Conservation (phyloP, 2,329 filamentous ascomycete species). For the Aspergillus sclerotialis region DNA sequence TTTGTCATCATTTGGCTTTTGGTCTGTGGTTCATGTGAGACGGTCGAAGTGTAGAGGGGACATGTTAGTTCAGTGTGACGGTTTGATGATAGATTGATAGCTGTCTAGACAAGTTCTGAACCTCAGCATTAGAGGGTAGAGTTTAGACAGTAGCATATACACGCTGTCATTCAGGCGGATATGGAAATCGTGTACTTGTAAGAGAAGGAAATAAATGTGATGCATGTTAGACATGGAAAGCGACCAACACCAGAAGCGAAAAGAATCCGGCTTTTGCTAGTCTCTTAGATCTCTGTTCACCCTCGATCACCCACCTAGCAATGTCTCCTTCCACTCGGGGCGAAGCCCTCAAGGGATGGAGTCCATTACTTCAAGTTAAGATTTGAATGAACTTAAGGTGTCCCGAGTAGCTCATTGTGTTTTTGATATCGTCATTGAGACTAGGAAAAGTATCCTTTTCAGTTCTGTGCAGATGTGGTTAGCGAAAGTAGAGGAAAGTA, state of each 20-base stretch:
- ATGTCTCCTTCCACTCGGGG: constrained; percentile 32
- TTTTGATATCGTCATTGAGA: constrained; percentile 37
- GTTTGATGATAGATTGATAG: no score
- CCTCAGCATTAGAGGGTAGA: no score
- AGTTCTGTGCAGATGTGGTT: constrained; percentile 2
- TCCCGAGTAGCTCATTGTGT: constrained; percentile 35
- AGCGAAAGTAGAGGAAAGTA: not conserved
- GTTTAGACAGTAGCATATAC: no score
- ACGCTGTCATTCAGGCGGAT: no score
- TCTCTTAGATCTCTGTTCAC: constrained; percentile 45
- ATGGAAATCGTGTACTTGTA: no score
- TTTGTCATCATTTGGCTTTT: constrained; percentile 27
- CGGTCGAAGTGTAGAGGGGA: no score
- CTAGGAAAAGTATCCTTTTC: constrained; percentile 10
- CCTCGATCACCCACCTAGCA: constrained; percentile 34
- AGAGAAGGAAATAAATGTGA: no score
- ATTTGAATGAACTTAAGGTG: constrained; percentile 14
- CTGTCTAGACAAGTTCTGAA: no score
- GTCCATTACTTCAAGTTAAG: constrained; percentile 18
- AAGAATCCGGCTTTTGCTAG: constrained; percentile 6
- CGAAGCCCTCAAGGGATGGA: constrained; percentile 26
- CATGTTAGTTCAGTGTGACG: no score
- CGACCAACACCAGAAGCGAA: not conserved
- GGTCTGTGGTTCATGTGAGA: no score
- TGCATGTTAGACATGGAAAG: not conserved